Percentiles rank a stretch among this genome's conserved stretches.
phyloP scores from a whole-genome alignment of 148 eudicot genomes.

The Salicornia ramosissima region DNA sequence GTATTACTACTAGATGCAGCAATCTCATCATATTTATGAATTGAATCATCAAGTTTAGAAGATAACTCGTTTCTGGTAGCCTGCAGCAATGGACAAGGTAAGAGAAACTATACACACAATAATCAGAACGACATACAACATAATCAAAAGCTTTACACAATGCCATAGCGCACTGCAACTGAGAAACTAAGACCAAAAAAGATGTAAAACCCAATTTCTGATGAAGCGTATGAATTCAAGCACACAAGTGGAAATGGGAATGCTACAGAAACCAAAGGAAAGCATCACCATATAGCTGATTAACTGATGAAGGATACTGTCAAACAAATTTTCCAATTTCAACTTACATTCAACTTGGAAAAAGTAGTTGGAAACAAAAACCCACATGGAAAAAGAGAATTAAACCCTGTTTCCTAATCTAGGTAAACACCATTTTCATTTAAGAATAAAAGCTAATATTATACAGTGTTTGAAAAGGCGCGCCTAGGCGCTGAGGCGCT shows the following conservation, averaged over 20 bases:
- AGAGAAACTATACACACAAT: background rate
- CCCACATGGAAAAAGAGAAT: background rate
- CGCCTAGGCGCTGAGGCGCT: too few relatives aligned
- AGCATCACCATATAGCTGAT: background rate
- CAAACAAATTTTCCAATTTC: background rate
- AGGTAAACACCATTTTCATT: background rate
- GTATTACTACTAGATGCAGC: constrained; percentile 16
- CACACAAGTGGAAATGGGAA: background rate
- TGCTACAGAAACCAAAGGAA: background rate
- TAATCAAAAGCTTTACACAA: background rate
- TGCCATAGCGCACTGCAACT: background rate
- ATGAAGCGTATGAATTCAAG: background rate
- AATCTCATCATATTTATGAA: constrained; percentile 21
- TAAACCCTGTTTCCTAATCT: background rate
- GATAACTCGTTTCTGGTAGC: constrained; percentile 19
- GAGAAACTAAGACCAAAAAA: background rate
- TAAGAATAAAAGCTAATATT: too few relatives aligned
- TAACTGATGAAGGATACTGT: background rate
- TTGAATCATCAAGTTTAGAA: constrained; percentile 25
- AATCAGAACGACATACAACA: background rate
- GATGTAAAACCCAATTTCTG: background rate
- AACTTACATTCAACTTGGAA: background rate
- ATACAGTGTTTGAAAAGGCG: too few relatives aligned
- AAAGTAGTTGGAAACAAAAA: background rate
- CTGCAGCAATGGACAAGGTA: constrained; percentile 13